These are phyloP conservation scores for Tilletiopsis washingtonensis DNA, from an alignment of 1,284 basidiomycete genomes.

Conservation along the genomic window DNA sequence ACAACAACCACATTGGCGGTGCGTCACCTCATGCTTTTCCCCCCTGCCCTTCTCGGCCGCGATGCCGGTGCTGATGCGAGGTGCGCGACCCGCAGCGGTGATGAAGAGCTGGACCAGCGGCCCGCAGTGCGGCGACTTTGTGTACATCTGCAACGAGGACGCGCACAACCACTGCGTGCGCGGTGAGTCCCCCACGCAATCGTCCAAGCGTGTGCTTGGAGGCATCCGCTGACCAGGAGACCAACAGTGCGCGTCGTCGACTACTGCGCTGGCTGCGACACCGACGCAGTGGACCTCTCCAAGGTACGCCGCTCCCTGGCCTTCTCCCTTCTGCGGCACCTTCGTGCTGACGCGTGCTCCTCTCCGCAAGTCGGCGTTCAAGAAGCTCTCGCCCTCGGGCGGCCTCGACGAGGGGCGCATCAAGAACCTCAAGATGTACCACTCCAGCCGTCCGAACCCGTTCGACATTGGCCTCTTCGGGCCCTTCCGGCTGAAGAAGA, in stretches of 20 bases:
- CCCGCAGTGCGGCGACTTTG: constrained; percentile 40
- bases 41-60: too few relatives aligned
- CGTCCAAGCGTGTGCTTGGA: too few relatives aligned
- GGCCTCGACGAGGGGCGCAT: constrained; percentile 33
- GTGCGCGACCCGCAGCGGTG: too few relatives aligned
- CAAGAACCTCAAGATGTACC: constrained; percentile 32
- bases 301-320: too few relatives aligned
- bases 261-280: constrained; percentile 36
- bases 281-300: constrained; percentile 37
- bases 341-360: too few relatives aligned
- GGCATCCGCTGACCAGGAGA: constrained; percentile 1
- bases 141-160: constrained; percentile 37
- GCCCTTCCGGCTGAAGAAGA: constrained; percentile 19
- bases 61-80: too few relatives aligned
- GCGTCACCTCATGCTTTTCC: too few relatives aligned
- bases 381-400: constrained; percentile 27
- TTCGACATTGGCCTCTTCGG: constrained; percentile 38
- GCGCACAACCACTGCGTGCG: constrained; percentile 19
- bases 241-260: constrained; percentile 36
- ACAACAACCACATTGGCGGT: too few relatives aligned
- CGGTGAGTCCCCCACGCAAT: neutral
- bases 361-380: constrained; percentile 42
- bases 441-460: constrained; percentile 17
- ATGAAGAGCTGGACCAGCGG: constrained; percentile 23
- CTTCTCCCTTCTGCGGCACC: too few relatives aligned